A percentile compares a stretch with the other conserved stretches of the same genome.
These are phyloP conservation scores for Sarcodon aspratus DNA, from an alignment of 768 basidiomycete species.

Conservation along the genomic window DNA sequence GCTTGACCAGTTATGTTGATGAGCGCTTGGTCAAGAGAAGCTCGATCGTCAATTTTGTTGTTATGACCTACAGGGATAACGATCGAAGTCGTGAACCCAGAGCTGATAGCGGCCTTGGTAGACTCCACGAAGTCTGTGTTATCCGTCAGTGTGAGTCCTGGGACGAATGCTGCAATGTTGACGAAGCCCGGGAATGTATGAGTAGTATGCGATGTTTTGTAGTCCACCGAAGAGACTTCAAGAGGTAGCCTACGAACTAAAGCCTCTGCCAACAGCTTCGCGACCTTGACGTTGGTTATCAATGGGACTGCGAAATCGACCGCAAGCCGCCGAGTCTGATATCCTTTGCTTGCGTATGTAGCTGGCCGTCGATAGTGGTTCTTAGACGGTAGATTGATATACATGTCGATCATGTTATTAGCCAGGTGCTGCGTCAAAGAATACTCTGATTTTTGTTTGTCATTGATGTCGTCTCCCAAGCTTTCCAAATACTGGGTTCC, in stretches of 20 bases:
- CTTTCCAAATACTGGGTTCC: slow-evolving; percentile 73
- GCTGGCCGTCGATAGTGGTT: slow-evolving; percentile 96
- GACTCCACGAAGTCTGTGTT: slow-evolving; percentile 54
- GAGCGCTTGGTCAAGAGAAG: slow-evolving; percentile 58
- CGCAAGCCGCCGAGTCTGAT: slow-evolving; percentile 94
- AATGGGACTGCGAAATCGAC: slow-evolving; percentile 97
- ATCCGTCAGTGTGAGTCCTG: slow-evolving; percentile 42
- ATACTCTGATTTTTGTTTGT: slow-evolving; percentile 91
- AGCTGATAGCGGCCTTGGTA: slow-evolving; percentile 75
- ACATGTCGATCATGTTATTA: slow-evolving; percentile 97
- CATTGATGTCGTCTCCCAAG: slow-evolving; percentile 60
- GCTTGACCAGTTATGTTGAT: slow-evolving; percentile 50
- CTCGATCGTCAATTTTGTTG: slow-evolving; percentile 53
- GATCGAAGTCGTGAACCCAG: slow-evolving; percentile 82
- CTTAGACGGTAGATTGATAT: slow-evolving; percentile 97
- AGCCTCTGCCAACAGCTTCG: slow-evolving; percentile 92
- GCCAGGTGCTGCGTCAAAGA: slow-evolving; percentile 94
- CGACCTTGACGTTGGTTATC: slow-evolving; percentile 98
- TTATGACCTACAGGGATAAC: slow-evolving; percentile 62
- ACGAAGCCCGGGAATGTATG: slow-evolving; percentile 87
- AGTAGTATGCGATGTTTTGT: slow-evolving; percentile 87
- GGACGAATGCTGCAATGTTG: slow-evolving; percentile 82
- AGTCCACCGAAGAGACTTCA: slow-evolving; percentile 84
- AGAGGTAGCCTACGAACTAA: slow-evolving; percentile 82
- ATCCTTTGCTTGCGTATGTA: slow-evolving; percentile 94